Evolutionary conservation across 1,284 basidiomycete species (phyloP), one percentile per base, ranked within the genome.

Genomic region (Ustilago vetiveriae): DNA sequence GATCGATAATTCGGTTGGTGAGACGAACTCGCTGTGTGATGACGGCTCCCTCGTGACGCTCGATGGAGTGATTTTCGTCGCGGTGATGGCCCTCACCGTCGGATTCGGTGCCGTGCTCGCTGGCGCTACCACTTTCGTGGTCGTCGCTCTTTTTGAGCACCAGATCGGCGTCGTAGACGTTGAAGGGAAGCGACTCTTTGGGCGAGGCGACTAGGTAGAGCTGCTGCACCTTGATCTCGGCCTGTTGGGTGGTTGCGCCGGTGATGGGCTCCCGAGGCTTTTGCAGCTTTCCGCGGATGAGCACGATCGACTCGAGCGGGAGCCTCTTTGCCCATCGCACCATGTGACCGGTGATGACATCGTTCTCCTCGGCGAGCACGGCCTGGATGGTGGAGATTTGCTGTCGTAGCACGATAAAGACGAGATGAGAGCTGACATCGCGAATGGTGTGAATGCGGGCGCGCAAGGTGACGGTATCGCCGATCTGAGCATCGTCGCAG

Each of bases 361-460:
- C 58, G 45, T 33, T 39, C 33, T 69, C 70, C 26, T 75, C 76
- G 16, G 70, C 63, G 1, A 77, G 60, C 13, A 79, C 77, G 7
- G 72, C 72, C 53, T 80, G 78, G 17, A 81, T 50, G 36, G 78
- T 79, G 9, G 64, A 52, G 39, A 68, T 55, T 36, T 76, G 75
- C 55, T 74, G 68, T 40, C 78, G 65, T n/a, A 80, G 71, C 19
- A 79, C 69, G 42, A 80, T 62, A 35, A 80, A 80, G 45, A 70
- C 75, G 26, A 80, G 60, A 26, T 72, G 71, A 16, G 74, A 62
- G 51, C 71, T 71, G 43, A 80, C 54, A 26, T 75, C 63, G 19
- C 78, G 78, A 13, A 75, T 69, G 30, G 70, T 72, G 51, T 80
- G 78, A 35, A 79, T 67, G 17, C 78, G 70, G 14, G 72, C 78